Base-by-base conservation (phyloP, 345 rosid genomes). In the Brassica cretica region DNA sequence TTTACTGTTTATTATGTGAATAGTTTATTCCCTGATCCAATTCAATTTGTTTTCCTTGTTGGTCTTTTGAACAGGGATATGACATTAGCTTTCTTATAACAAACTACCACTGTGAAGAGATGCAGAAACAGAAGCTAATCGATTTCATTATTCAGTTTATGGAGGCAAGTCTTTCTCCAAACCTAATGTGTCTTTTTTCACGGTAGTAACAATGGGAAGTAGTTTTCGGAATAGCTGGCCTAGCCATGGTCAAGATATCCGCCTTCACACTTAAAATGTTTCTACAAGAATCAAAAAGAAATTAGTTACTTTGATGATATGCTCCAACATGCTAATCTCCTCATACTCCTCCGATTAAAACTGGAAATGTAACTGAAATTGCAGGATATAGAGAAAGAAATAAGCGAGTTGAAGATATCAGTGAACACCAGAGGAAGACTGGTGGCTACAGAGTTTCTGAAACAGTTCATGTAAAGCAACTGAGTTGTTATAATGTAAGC, bases 341-440 rank as follows among this genome's bases (percentile, higher is more conserved):
- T 58, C 32, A 27, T 14, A 46, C 10, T 14, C 4, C 51, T 56
- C 30, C 2, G 32, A 30, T 60, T 3, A 12, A 33, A 32, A 61
- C 27, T 67, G 63, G 56, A 61, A 68, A 19, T 33, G 66, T 74
- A 8, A 64, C 14, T 19, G 18, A 81, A 83, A 8, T 46, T 87
- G 87, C 92, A 95, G 98, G 99, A 95, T 75, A 95, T 95, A 14
- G 94, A 93, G 68, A 91, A 95, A 83, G 98, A 95, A 88, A 95
- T 93, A 78, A 88, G 87, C 6, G 98, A 95, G 68, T 78, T 95
- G 81, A 95, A 91, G 86, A 83, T 87, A 84, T 95, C 97, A 0
- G 90, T 95, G 79, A 95, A 93, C 83, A 93, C 97, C 2, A 81
- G 97, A 72, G 99, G 98, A 73, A 90, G 90, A 83, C 87, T 90